phyloP scores from a whole-genome alignment of 2,329 filamentous ascomycete genomes.

The Herpotrichia juniperi region DNA sequence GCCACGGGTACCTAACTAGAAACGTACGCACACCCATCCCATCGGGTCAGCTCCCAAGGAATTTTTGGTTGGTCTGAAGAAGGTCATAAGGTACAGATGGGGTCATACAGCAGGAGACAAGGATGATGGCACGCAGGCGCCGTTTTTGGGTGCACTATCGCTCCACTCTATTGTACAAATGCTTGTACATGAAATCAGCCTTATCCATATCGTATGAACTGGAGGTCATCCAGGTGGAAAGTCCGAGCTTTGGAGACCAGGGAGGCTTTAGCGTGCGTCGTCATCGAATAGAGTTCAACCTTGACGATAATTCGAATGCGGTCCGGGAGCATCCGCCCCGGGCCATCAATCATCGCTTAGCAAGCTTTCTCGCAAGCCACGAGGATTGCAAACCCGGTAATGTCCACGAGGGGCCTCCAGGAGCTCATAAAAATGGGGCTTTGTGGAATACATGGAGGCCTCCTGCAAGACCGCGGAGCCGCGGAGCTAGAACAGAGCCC shows the following conservation, averaged over 20 bases:
- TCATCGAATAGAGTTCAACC: constrained; percentile 11
- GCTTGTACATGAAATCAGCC: background rate
- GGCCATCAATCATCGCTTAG: background rate
- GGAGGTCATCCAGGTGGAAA: background rate
- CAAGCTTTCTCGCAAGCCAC: constrained; percentile 7
- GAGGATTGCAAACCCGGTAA: background rate
- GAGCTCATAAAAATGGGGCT: background rate
- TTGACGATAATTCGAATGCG: constrained; percentile 5
- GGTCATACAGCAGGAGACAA: constrained; percentile 2
- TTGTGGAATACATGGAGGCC: background rate
- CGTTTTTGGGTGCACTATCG: background rate
- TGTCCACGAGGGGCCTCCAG: background rate
- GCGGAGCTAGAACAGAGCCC: background rate
- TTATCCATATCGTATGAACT: background rate
- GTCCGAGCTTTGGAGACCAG: background rate
- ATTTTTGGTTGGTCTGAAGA: background rate
- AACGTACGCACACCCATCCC: background rate
- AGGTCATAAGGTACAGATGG: background rate
- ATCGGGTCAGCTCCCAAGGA: background rate
- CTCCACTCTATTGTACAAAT: background rate
- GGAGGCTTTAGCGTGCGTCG: constrained; percentile 9
- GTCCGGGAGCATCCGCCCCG: constrained; percentile 12
- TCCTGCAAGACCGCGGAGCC: background rate
- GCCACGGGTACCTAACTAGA: background rate
- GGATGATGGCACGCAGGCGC: constrained; percentile 2